Base-by-base conservation (phyloP, 148 eudicot genomes). In the Rheum nobile region DNA sequence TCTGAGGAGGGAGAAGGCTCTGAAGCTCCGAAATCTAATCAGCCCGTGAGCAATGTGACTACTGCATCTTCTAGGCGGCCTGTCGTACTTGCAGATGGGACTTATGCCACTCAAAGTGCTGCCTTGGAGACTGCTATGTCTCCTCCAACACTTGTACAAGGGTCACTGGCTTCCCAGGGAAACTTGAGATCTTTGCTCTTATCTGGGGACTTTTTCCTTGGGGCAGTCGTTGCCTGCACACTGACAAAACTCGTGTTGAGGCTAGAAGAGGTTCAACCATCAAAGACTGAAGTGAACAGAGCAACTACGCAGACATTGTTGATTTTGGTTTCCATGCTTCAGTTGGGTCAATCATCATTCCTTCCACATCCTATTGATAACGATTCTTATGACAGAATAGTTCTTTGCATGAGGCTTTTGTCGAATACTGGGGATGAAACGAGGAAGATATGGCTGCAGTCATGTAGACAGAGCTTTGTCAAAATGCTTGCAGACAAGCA, bases 31-130 rank as follows among this genome's bases (percentile, higher is more conserved):
- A 93, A 90, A 80, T 52, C 81, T 74, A 67, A 81, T 67, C 96
- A 86, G 82, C 86, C 82, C 67, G 89, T 83, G 42, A 93, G 82
- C 77, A 77, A 89, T 50, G 85, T 83, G 71, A 93, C 98, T 29
- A 81, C 86, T 11, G 89, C 94, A 43, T 91, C 95, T 73, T 91
- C 95, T 72, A 88, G 89, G 76, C 89, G 90, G 84, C 98, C 98
- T 71, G 92, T 90, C 26, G 86, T 93, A 74, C 97, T 93, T 83
- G 92, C 97, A 32, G 98, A 93, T 82, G 98, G 98, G 61, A 93
- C 98, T 37, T 93, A 93, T 76, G 97, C 98, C 73, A 93, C 98
- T 67, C 97, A 93, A 77, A 93, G 98, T 82, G 98, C 95, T 77
- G 97, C 98, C 34, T 76, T 88, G 59, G 97, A 93, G 80, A 89